Evolutionary conservation across 106 monocot species (phyloP).

Genomic region (Dioscorea dumetorum): DNA sequence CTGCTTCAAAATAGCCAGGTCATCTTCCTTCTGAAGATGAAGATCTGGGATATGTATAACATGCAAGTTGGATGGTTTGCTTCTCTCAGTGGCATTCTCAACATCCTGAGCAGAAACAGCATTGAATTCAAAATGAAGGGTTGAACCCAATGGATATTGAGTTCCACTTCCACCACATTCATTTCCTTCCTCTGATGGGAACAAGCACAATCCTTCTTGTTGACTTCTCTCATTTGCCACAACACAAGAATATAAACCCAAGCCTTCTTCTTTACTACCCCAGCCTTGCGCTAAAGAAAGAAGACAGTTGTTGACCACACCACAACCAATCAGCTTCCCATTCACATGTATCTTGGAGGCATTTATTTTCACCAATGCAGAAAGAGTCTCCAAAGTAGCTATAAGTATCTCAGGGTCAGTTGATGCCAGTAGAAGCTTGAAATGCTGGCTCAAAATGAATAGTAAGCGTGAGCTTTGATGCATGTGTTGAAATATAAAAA

Average conservation of each 20-base stretch:
- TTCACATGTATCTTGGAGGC: constrained; percentile 92
- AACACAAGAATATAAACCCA: constrained; percentile 89
- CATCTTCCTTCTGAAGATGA: constrained; percentile 86
- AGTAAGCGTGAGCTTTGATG: background rate
- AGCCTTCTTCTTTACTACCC: constrained; percentile 99
- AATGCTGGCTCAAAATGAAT: constrained; percentile 47
- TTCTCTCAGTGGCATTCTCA: constrained; percentile 19
- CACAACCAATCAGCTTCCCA: constrained; percentile 83
- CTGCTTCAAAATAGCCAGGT: constrained; percentile 72
- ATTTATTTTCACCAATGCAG: constrained; percentile 89
- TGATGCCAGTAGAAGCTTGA: constrained; percentile 91
- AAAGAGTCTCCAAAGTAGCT: constrained; percentile 82
- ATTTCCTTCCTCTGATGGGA: constrained; percentile 69
- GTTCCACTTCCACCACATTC: constrained; percentile 38
- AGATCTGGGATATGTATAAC: constrained; percentile 84
- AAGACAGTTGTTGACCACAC: constrained; percentile 69
- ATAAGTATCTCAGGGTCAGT: constrained; percentile 93
- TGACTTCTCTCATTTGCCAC: constrained; percentile 76
- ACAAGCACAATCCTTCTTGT: constrained; percentile 61
- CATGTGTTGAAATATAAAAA: background rate
- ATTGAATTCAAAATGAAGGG: constrained; percentile 91
- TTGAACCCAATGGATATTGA: constrained; percentile 79
- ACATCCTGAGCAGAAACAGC: constrained; percentile 17
- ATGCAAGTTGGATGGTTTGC: constrained; percentile 35
- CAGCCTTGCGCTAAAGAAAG: constrained; percentile 93